phyloP scores from a whole-genome alignment of 495 filamentous ascomycete species.

The Echria macrotheca region DNA sequence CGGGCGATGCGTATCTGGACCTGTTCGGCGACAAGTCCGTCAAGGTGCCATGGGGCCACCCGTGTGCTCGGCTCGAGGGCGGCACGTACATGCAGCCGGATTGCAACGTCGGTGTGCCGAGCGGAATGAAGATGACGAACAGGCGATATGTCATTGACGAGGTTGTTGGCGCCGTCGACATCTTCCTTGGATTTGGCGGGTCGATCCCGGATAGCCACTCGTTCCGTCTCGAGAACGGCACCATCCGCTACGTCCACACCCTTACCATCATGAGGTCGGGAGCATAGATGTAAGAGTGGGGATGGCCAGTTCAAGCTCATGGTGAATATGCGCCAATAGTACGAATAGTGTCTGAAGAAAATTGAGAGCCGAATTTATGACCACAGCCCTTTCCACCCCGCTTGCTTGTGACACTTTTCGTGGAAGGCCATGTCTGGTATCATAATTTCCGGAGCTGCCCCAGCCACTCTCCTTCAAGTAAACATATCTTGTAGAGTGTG shows the following conservation, averaged over 20 bases:
- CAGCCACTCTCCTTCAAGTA: too few species aligned
- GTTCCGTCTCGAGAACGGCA: constrained; percentile 40
- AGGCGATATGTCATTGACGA: constrained; percentile 40
- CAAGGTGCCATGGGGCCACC: constrained; percentile 39
- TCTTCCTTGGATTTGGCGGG: constrained; percentile 36
- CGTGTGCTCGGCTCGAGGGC: constrained; percentile 45
- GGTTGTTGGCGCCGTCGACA: constrained; percentile 30
- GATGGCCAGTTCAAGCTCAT: background rate
- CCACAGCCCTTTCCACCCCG: too few species aligned
- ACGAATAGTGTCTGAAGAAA: too few species aligned
- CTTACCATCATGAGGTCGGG: constrained; percentile 34
- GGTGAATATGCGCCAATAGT: too few species aligned
- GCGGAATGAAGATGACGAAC: constrained; percentile 27
- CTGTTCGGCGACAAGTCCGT: constrained; percentile 35
- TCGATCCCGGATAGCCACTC: constrained; percentile 37
- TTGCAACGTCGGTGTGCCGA: constrained; percentile 37
- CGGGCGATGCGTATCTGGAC: constrained; percentile 43
- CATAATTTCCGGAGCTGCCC: too few species aligned
- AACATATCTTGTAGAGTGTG: too few species aligned
- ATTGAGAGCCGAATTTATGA: too few species aligned
- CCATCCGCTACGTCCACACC: constrained; percentile 38
- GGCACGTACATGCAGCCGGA: constrained; percentile 36
- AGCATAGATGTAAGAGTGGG: background rate
- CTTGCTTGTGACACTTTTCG: too few species aligned
- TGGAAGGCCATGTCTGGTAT: too few species aligned